Evolutionary conservation across 495 filamentous ascomycete genomes (phyloP), one percentile per base, ranked within the genome.

Genomic region (Cercophora newfieldiana): DNA sequence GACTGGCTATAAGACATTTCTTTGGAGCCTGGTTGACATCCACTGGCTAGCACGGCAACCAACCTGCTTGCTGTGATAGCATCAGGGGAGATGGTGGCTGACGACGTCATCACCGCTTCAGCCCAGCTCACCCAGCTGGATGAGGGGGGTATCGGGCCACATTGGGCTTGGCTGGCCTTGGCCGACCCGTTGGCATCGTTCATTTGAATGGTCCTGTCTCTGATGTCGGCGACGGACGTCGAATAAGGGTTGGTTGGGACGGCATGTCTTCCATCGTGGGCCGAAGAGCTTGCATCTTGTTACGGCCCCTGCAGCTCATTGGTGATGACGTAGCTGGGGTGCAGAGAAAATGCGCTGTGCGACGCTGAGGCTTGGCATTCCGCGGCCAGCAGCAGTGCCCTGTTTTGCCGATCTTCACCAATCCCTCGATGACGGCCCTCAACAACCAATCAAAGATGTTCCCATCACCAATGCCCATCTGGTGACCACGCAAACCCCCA

Each of bases 291-390:
- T 37, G 21, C 19, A 61, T 56, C 66, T 69, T 65, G 69, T 70
- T 65, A 28, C 30, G 37, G 59, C 62, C 54, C 55, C 62, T 48
- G 28, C n/a, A 55, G 21, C 24, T 62, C 31, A 58, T 65, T 70
- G 65, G 62, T 63, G 48, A 70, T 70, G 68, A 70, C 68, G 68
- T 70, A 65, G 50, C 37, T 50, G 30, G 44, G 58, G 49, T 54
- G 29, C 21, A 63, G 61, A 49, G 49, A 62, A 6, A 55, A 26
- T 28, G 60, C 64, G 44, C 33, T 53, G 54, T 33, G 26, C 30
- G 31, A 47, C 44, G 5, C 58, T 24, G 48, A 47, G 68, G 50
- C 62, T 63, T 68, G 62, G 62, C 56, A 24, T n/a, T 25, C 24
- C 18, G 26, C 28, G 37, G 22, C 62, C 24, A 19, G 61, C 24